Conservation (phyloP, 75 land plant genomes). For the Azolla pinnata region DNA sequence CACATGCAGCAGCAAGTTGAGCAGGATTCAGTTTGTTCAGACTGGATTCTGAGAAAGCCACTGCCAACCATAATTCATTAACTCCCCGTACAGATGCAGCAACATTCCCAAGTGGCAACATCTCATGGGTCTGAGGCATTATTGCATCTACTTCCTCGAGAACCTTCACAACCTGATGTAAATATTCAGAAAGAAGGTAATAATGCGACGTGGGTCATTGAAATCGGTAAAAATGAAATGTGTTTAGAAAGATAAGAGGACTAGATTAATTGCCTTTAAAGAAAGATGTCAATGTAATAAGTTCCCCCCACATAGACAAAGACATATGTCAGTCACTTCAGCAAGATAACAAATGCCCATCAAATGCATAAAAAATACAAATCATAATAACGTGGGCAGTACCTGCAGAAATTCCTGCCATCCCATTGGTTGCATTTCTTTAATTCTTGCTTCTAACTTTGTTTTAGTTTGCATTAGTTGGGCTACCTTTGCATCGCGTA, state of each 20-base stretch:
- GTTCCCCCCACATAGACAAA: too few species aligned
- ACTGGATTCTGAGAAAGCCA: conserved; percentile 52
- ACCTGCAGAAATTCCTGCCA: conserved; percentile 97
- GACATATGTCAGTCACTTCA: too few species aligned
- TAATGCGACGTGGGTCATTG: too few species aligned
- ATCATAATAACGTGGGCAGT: too few species aligned
- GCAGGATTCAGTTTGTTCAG: conserved; percentile 57
- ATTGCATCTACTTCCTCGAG: conserved; percentile 72
- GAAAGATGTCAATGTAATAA: too few species aligned
- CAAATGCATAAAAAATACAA: too few species aligned
- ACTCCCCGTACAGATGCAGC: conserved; percentile 82
- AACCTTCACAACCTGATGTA: conserved; percentile 81
- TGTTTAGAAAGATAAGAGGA: too few species aligned
- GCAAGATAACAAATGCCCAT: too few species aligned
- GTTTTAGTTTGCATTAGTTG: conserved; percentile 43
- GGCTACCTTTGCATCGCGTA: conserved; percentile 51
- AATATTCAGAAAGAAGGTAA: not conserved
- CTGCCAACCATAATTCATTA: conserved; percentile 93
- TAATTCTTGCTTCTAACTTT: conserved; percentile 51
- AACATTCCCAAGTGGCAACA: conserved; percentile 78
- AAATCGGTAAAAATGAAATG: too few species aligned
- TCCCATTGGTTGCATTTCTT: conserved; percentile 89
- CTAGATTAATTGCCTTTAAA: too few species aligned
- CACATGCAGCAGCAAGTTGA: conserved; percentile 91
- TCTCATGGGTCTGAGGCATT: conserved; percentile 49